Percentiles rank a stretch among this genome's conserved stretches.
These are phyloP conservation scores for Amphirosellinia nigrospora DNA, from an alignment of 495 filamentous ascomycete species.

Conservation along the genomic window DNA sequence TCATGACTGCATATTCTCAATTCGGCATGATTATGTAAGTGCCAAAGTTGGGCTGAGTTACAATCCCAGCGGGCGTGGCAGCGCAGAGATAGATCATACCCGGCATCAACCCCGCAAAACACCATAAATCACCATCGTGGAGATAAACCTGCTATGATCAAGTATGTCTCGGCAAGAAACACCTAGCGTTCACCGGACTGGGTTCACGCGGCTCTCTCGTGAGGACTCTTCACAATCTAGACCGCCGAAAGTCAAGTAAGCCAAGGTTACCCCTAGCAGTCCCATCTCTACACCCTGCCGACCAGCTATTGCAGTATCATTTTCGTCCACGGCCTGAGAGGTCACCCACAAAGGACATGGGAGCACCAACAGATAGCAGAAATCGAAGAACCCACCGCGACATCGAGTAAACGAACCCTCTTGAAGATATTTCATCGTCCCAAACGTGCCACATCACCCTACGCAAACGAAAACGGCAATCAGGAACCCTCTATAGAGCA, in stretches of 20 bases:
- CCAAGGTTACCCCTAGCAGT: background rate
- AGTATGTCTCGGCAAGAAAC: background rate
- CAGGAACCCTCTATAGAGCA: background rate
- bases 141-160: background rate
- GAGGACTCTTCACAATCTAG: background rate
- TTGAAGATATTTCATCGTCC: background rate
- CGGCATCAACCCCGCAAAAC: background rate
- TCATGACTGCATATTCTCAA: background rate
- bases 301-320: conserved; percentile 36
- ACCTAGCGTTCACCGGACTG: background rate
- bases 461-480: too few relatives aligned
- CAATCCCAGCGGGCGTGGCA: background rate
- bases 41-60: too few relatives aligned
- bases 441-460: too few relatives aligned
- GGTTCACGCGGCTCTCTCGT: background rate
- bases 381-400: background rate
- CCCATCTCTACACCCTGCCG: background rate
- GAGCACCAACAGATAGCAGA: conserved; percentile 10
- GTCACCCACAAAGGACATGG: conserved; percentile 44
- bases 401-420: background rate
- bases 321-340: conserved; percentile 43
- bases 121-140: background rate
- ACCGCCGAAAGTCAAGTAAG: background rate
- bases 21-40: background rate
- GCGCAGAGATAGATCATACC: background rate